Percentiles rank a stretch among this genome's conserved stretches.
phyloP scores from a whole-genome alignment of 2,329 filamentous ascomycete genomes.

The Byssoonygena ceratinophila region DNA sequence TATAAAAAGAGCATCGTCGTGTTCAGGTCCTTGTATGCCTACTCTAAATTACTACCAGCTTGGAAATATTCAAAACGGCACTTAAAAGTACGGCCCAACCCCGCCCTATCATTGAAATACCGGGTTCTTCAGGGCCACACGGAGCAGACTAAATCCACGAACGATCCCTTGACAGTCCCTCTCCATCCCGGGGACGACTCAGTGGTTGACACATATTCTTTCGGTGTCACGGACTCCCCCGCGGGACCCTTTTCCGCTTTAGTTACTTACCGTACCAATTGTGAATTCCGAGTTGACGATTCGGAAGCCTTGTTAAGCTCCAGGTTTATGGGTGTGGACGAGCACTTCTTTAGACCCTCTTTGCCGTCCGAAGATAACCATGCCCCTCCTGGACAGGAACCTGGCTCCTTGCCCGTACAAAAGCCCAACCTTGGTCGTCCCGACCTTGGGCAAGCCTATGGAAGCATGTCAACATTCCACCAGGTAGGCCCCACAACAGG shows the following conservation, averaged over 20 bases:
- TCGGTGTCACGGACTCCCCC: conserved; percentile 76
- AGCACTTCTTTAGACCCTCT: conserved; percentile 75
- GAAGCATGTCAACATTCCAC: conserved; percentile 80
- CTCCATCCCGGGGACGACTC: conserved; percentile 54
- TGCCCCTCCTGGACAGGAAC: conserved; percentile 37
- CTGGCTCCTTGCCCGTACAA: conserved; percentile 64
- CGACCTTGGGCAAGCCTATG: conserved; percentile 70
- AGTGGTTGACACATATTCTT: conserved; percentile 64
- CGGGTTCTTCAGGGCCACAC: conserved; percentile 57
- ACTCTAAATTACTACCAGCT: conserved; percentile 69
- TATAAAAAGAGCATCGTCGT: conserved; percentile 97
- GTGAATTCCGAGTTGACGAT: conserved; percentile 83
- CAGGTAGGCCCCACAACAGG: conserved; percentile 62
- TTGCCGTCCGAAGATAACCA: conserved; percentile 43
- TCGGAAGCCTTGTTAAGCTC: conserved; percentile 84
- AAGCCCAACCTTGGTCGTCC: conserved; percentile 41
- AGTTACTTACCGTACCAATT: conserved; percentile 77
- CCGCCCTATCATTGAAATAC: conserved; percentile 62
- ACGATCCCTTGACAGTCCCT: conserved; percentile 61
- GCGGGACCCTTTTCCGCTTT: conserved; percentile 72
- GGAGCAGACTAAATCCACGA: conserved; percentile 40
- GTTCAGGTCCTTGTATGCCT: conserved; percentile 78
- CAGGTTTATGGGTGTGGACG: conserved; percentile 82
- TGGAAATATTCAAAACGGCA: conserved; percentile 74
- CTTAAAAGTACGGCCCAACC: conserved; percentile 56